A percentile compares a stretch with the other conserved stretches of the same genome.
Conservation (phyloP, 306 rosid species). For the Vigna unguiculata region DNA sequence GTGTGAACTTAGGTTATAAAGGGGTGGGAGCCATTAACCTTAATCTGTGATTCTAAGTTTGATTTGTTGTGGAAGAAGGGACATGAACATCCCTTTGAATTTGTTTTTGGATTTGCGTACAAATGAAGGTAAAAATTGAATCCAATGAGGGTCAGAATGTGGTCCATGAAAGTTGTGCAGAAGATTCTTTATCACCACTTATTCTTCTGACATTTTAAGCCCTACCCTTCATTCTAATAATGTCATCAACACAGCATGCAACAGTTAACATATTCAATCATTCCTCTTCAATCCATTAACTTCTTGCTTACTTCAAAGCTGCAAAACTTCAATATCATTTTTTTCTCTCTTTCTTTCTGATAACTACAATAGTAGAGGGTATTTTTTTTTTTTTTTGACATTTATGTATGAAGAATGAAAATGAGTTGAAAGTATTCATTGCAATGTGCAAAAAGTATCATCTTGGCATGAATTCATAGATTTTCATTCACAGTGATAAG, state of each 20-base stretch:
- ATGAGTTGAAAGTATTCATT: too few species aligned
- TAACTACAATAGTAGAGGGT: too few species aligned
- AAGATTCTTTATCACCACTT: conserved; percentile 11
- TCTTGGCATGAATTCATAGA: too few species aligned
- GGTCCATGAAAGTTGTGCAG: conserved; percentile 25
- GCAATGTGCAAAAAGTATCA: too few species aligned
- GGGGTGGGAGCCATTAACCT: conserved; percentile 45
- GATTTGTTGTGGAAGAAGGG: conserved; percentile 52
- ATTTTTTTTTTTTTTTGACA: too few species aligned
- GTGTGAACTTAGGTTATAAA: conserved; percentile 20
- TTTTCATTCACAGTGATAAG: too few species aligned
- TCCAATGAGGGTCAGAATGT: conserved; percentile 11
- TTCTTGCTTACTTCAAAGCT: neutral
- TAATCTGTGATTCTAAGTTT: conserved; percentile 12
- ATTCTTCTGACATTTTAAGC: conserved; percentile 26
- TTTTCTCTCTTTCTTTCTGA: neutral
- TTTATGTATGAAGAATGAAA: too few species aligned
- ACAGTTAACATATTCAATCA: neutral
- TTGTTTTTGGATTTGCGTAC: conserved; percentile 44
- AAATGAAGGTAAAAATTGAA: conserved; percentile 41
- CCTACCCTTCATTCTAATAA: conserved; percentile 13
- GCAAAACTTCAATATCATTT: neutral
- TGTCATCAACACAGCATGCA: neutral
- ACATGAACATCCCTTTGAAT: conserved; percentile 30
- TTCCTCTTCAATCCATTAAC: neutral